Conservation (phyloP, 2,329 filamentous ascomycete genomes). For the Cladosporium sphaerospermum region DNA sequence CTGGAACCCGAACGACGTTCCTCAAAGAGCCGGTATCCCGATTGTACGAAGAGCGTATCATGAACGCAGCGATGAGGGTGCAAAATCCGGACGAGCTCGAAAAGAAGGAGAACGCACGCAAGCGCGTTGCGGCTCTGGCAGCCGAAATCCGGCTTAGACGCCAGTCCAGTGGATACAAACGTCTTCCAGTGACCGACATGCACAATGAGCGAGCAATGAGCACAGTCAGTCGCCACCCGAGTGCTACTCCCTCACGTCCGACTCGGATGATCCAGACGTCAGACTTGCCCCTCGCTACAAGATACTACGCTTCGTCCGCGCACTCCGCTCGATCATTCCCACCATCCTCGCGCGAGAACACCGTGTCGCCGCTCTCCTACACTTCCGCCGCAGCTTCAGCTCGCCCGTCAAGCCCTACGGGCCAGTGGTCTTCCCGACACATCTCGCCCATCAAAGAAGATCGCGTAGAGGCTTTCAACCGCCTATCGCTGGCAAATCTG, state of each 20-base stretch:
- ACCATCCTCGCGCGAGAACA: background rate
- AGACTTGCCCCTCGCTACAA: background rate
- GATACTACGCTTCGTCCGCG: background rate
- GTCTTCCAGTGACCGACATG: constrained; percentile 34
- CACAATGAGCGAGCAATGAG: constrained; percentile 33
- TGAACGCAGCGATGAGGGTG: constrained; percentile 20
- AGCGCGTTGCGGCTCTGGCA: constrained; percentile 38
- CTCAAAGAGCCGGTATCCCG: constrained; percentile 55
- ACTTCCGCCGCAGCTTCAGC: background rate
- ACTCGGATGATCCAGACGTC: background rate
- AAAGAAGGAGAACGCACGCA: constrained; percentile 34
- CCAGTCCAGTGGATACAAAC: constrained; percentile 29
- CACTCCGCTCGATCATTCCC: background rate
- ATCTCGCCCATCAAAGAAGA: constrained; percentile 10
- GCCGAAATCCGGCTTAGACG: constrained; percentile 37
- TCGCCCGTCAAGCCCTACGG: constrained; percentile 14
- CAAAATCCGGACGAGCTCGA: constrained; percentile 33
- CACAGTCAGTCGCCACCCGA: constrained; percentile 20
- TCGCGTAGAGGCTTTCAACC: constrained; percentile 6
- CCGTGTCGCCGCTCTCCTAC: background rate
- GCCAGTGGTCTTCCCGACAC: constrained; percentile 12
- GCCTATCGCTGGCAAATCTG: constrained; percentile 2
- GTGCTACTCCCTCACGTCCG: constrained; percentile 4
- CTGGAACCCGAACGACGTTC: constrained; percentile 49
- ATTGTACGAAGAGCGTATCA: constrained; percentile 51